Percentiles rank a stretch among this genome's conserved stretches.
Evolutionary conservation across 2,329 filamentous ascomycete species (phyloP).

Genomic region (Aspergillus fumigatus): DNA sequence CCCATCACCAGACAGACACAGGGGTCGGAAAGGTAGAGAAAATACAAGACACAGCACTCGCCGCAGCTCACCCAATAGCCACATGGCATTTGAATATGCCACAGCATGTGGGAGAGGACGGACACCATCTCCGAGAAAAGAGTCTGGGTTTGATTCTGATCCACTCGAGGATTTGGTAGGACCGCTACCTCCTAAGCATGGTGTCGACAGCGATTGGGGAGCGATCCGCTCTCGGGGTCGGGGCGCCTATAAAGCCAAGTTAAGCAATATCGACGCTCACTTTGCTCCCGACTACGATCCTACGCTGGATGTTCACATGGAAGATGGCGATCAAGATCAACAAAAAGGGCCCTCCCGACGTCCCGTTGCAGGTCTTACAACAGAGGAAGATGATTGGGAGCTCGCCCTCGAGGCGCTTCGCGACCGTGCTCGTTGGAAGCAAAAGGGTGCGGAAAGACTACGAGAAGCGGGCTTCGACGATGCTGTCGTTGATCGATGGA

Average conservation of each 20-base stretch:
- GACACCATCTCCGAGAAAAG: slow-evolving; percentile 5
- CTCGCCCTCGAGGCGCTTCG: slow-evolving; percentile 71
- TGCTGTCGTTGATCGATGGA: slow-evolving; percentile 68
- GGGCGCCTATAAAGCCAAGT: slow-evolving; percentile 55
- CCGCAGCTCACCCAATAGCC: slow-evolving; percentile 2
- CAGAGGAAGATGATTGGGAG: slow-evolving; percentile 67
- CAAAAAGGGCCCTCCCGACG: slow-evolving; percentile 48
- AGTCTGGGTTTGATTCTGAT: slow-evolving; percentile 52
- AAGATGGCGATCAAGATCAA: slow-evolving; percentile 53
- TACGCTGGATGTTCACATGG: slow-evolving; percentile 36
- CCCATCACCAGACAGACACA: slow-evolving; percentile 12
- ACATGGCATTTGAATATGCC: slow-evolving; percentile 2
- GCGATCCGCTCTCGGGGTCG: slow-evolving; percentile 61
- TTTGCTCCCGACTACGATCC: slow-evolving; percentile 67
- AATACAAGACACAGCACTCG: slow-evolving; percentile 3
- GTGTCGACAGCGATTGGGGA: slow-evolving; percentile 36
- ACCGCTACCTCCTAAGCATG: slow-evolving; percentile 52
- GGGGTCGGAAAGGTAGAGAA: slow-evolving; percentile 13
- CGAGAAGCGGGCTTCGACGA: slow-evolving; percentile 74
- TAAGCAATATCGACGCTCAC: slow-evolving; percentile 70
- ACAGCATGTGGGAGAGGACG: neutral
- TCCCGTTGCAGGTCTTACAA: slow-evolving; percentile 40
- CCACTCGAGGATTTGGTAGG: slow-evolving; percentile 73
- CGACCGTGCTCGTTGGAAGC: slow-evolving; percentile 74
- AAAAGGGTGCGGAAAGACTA: slow-evolving; percentile 70